phyloP scores from a whole-genome alignment of 805 yeast genomes.

The Metschnikowia drakensbergensis region DNA sequence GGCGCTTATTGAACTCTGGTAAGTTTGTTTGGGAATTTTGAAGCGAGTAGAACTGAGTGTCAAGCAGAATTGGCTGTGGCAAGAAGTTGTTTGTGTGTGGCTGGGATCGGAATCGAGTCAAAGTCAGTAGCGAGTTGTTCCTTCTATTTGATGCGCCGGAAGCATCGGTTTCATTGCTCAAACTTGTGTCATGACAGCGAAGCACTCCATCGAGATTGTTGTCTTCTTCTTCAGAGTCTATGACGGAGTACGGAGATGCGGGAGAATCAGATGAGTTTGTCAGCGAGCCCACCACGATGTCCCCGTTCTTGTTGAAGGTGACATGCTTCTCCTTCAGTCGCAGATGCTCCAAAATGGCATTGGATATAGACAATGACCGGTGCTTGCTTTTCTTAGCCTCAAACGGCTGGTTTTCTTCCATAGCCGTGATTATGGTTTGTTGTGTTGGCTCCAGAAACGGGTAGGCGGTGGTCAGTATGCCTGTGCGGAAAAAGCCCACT shows the following conservation, averaged over 20 bases:
- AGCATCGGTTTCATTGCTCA: background rate
- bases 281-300: constrained; percentile 15
- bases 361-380: constrained; percentile 24
- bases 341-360: constrained; percentile 24
- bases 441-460: background rate
- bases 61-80: constrained; percentile 15
- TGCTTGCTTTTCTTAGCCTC: constrained; percentile 3
- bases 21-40: constrained; percentile 20
- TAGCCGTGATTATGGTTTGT: background rate
- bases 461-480: background rate
- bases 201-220: constrained; percentile 5
- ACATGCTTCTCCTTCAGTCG: constrained; percentile 22
- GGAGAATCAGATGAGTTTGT: constrained; percentile 10
- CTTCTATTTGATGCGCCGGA: background rate
- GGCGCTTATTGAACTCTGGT: constrained; percentile 67
- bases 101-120: constrained; percentile 16
- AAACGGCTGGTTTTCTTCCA: background rate
- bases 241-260: constrained; percentile 11
- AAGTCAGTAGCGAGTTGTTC: constrained; percentile 10
- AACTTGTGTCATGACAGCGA: background rate
- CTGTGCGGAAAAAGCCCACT: constrained; percentile 1
- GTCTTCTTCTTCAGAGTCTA: constrained; percentile 15
- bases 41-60: constrained; percentile 11
- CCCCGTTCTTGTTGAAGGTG: constrained; percentile 17
- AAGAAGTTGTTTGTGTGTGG: constrained; percentile 15